phyloP scores from a whole-genome alignment of 345 rosid genomes.

The Acer saccharum region DNA sequence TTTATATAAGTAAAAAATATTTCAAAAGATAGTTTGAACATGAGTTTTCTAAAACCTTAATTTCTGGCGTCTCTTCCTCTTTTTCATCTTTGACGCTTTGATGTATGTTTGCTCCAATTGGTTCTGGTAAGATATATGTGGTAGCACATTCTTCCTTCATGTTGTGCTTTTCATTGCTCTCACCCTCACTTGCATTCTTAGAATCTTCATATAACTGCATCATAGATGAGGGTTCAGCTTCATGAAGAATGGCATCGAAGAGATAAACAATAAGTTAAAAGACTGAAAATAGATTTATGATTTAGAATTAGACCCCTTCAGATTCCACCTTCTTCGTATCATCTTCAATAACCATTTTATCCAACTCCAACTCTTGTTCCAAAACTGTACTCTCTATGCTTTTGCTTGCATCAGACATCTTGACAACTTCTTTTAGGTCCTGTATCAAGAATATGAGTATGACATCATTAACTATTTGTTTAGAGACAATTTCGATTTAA shows the following conservation, averaged over 20 bases:
- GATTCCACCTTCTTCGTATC: constrained; percentile 21
- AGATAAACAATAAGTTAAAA: neutral
- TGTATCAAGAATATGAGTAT: neutral
- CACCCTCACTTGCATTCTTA: neutral
- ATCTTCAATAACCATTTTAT: constrained; percentile 20
- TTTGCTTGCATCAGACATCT: neutral
- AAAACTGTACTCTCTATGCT: neutral
- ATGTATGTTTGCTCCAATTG: constrained; percentile 15
- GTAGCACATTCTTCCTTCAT: constrained; percentile 20
- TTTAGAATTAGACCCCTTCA: constrained; percentile 27
- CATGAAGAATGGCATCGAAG: neutral
- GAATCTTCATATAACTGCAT: constrained; percentile 28
- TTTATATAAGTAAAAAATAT: constrained; percentile 10
- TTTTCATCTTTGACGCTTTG: constrained; percentile 20
- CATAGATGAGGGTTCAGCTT: neutral
- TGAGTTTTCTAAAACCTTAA: neutral
- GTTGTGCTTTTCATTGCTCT: constrained; percentile 17
- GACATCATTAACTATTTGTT: neutral
- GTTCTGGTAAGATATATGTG: constrained; percentile 18
- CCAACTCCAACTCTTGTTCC: neutral
- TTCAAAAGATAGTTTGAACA: neutral
- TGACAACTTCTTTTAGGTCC: neutral
- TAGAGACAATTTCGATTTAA: neutral
- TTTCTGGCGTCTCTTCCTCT: neutral
- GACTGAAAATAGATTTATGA: neutral